Evolutionary conservation across 148 eudicot genomes (phyloP).

Genomic region (Rhododendron griersonianum): DNA sequence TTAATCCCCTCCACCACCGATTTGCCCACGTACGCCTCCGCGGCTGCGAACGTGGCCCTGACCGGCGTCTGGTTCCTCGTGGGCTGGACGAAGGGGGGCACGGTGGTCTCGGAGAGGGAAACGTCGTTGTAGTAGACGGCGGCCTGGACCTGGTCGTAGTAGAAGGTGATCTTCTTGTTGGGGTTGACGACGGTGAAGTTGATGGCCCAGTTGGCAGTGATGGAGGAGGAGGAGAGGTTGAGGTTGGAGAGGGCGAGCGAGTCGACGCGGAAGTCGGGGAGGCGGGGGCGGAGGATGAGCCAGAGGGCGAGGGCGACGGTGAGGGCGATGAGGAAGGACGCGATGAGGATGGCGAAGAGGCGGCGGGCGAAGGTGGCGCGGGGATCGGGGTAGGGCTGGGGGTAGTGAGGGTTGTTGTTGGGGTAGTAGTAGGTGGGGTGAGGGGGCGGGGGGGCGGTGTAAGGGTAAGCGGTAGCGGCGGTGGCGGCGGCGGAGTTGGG

Average conservation of each 20-base stretch:
- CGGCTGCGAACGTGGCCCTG: constrained; percentile 36
- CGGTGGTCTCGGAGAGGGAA: constrained; percentile 25
- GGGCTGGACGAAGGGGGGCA: constrained; percentile 55
- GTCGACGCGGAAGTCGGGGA: constrained; percentile 55
- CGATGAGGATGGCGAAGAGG: constrained; percentile 45
- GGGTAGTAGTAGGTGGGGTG: constrained; percentile 34
- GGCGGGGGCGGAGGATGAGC: constrained; percentile 76
- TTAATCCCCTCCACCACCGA: constrained; percentile 19
- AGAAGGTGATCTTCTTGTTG: constrained; percentile 35
- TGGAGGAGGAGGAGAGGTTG: constrained; percentile 25
- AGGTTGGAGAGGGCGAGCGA: constrained; percentile 44
- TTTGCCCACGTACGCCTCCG: constrained; percentile 26
- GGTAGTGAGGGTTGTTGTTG: constrained; percentile 14
- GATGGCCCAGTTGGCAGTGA: constrained; percentile 36
- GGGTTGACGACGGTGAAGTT: constrained; percentile 38
- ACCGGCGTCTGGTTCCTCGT: constrained; percentile 28
- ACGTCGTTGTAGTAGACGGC: constrained; percentile 22
- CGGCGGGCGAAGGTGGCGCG: constrained; percentile 67
- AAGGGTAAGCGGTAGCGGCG: constrained; percentile 32
- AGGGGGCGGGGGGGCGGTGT: constrained; percentile 30
- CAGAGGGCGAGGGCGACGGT: constrained; percentile 55
- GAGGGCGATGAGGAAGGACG: constrained; percentile 46
- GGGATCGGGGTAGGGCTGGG: constrained; percentile 20
- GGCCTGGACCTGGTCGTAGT: constrained; percentile 40
- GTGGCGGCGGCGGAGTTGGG: constrained; percentile 23